These are phyloP conservation scores for Chalciporus piperatus DNA, from an alignment of 768 basidiomycete species.

Conservation along the genomic window DNA sequence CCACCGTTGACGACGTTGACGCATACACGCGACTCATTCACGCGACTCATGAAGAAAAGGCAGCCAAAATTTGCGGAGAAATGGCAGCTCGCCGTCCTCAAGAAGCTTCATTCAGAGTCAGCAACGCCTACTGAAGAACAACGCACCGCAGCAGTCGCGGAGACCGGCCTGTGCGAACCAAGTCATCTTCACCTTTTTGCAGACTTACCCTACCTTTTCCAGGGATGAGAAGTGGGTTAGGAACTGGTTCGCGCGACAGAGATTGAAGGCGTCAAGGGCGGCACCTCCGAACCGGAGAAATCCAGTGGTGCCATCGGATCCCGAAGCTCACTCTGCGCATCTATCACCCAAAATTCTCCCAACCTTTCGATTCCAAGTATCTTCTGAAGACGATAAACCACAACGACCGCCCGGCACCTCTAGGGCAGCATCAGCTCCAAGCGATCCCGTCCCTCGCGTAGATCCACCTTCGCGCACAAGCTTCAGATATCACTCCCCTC, in stretches of 20 bases:
- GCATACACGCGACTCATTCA: neutral
- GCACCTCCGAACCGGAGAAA: slow-evolving; percentile 12
- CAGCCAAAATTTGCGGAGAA: slow-evolving; percentile 12
- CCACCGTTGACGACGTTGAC: too few relatives aligned
- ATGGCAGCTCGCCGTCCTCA: slow-evolving; percentile 32
- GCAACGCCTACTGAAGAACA: slow-evolving; percentile 24
- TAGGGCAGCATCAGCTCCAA: slow-evolving; percentile 2
- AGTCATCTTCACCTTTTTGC: slow-evolving; percentile 2
- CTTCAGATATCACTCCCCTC: neutral
- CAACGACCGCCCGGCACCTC: neutral
- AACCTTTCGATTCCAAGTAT: slow-evolving; percentile 16
- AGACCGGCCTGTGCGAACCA: slow-evolving; percentile 32
- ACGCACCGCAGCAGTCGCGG: slow-evolving; percentile 16
- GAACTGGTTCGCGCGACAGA: slow-evolving; percentile 30
- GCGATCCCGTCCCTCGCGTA: neutral
- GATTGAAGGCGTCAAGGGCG: slow-evolving; percentile 14
- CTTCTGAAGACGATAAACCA: neutral
- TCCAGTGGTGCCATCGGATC: neutral
- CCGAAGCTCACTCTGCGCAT: neutral
- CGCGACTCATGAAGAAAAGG: slow-evolving; percentile 1
- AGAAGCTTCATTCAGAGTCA: slow-evolving; percentile 19
- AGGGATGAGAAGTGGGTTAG: slow-evolving; percentile 31
- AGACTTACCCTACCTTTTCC: slow-evolving; percentile 3
- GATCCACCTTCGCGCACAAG: neutral
- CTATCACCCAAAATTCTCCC: neutral